Base-by-base conservation (phyloP, 2,329 filamentous ascomycete genomes). In the Lizonia empirigonia region DNA sequence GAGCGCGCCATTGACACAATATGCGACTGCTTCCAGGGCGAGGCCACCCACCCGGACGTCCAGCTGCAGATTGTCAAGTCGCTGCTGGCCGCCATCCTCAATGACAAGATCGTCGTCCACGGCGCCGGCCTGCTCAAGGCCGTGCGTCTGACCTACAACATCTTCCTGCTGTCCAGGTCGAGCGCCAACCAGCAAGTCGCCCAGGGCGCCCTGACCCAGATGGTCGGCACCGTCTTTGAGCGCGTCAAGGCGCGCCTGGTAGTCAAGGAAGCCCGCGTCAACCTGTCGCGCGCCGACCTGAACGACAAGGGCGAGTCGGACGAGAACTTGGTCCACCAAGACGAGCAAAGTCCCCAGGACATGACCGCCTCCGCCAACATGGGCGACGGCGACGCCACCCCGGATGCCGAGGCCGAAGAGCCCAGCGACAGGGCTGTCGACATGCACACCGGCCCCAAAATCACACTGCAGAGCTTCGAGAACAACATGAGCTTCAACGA, bases 1-100 rank as follows among this genome's bases (percentile, higher is more conserved):
- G 95, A 99, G 76, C 85, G 93, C 59, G 94, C 95, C 52, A 99
- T 99, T 68, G 95, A 99, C 76, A 96, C 94, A 27, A 99, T 99
- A 79, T 99, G 94, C 80, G 93, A 97, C 71, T 99, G 94, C 74
- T 99, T 99, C 71, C 92, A 97, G 71, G 93, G 94, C 69, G 94
- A 99, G 77, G 90, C 90, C 1, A 99, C 95, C 0, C 87, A 91
- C 3, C 83, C 88, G 44, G 93, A 97, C 73, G 88, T 97, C 38
- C 94, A 99, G 74, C 84, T 97, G 64, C 94, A 99, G 76, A 99
- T 99, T 63, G 91, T 99, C 72, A 97, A 99, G 77, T 97, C 94
- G 2, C 80, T 99, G 53, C 80, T 99, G 53, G 92, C 94, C 12
- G 95, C 95, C 12, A 94, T 99, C 12, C 79, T 99, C 59, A 97